A percentile compares a stretch with the other conserved stretches of the same genome.
Evolutionary conservation across 78 protist species (phyloP).

Genomic region (Dictyostelium discoideum): dicty_2.7 NC_007091.3:207001-207500

Average conservation of each 20-base stretch:
- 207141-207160: conserved; percentile 81
- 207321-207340: neutral
- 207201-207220: conserved; percentile 60
- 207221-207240: conserved; percentile 82
- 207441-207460: neutral
- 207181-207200: conserved; percentile 86
- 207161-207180: conserved; percentile 80
- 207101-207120: conserved; percentile 80
- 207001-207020: conserved; percentile 75
- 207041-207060: too few relatives aligned
- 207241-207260: conserved; percentile 89
- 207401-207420: neutral
- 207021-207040: neutral
- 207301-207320: conserved; percentile 82
- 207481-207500: conserved; percentile 92
- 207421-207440: neutral
- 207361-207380: too few relatives aligned
- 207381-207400: too few relatives aligned
- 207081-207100: too few relatives aligned
- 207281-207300: conserved; percentile 87
- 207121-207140: conserved; percentile 90
- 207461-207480: conserved; percentile 69
- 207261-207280: conserved; percentile 22
- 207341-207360: too few relatives aligned
- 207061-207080: too few relatives aligned